Conservation (phyloP, 2,329 filamentous ascomycete species). For the Hypomyces perniciosus region DNA sequence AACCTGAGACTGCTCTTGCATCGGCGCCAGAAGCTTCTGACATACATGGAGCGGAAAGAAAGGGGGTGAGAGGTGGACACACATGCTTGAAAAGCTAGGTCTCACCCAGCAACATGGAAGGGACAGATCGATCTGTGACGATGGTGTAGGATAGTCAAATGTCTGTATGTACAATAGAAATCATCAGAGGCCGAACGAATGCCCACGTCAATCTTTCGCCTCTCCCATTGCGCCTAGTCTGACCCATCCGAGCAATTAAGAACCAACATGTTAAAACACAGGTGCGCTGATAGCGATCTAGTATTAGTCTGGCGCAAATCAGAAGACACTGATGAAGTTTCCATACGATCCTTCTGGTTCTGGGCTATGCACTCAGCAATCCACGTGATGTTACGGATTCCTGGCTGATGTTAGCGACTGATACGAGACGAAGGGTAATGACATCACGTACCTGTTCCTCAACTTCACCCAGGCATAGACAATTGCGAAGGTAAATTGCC, state of each 20-base stretch:
- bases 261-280: slow-evolving; percentile 40
- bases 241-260: slow-evolving; percentile 31
- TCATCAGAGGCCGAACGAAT: slow-evolving; percentile 22
- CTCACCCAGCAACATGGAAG: slow-evolving; percentile 86
- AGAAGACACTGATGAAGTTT: slow-evolving; percentile 99
- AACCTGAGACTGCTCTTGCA: slow-evolving; percentile 83
- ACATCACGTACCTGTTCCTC: slow-evolving; percentile 74
- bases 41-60: slow-evolving; percentile 84
- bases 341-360: slow-evolving; percentile 99
- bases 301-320: slow-evolving; percentile 25
- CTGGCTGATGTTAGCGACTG: slow-evolving; percentile 43
- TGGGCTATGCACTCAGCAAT: slow-evolving; percentile 99
- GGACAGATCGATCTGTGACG: slow-evolving; percentile 61
- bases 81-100: slow-evolving; percentile 78
- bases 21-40: slow-evolving; percentile 78
- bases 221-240: slow-evolving; percentile 27
- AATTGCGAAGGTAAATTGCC: slow-evolving; percentile 90
- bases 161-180: slow-evolving; percentile 46
- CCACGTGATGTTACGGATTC: slow-evolving; percentile 99
- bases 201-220: slow-evolving; percentile 15
- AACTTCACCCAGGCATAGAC: slow-evolving; percentile 98
- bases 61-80: slow-evolving; percentile 84
- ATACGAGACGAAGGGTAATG: not conserved
- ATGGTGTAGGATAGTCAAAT: slow-evolving; percentile 36
- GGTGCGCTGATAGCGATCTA: slow-evolving; percentile 26